Evolutionary conservation across 768 basidiomycete species (phyloP), one percentile per base, ranked within the genome.

Genomic region (Collybia sp.): DNA sequence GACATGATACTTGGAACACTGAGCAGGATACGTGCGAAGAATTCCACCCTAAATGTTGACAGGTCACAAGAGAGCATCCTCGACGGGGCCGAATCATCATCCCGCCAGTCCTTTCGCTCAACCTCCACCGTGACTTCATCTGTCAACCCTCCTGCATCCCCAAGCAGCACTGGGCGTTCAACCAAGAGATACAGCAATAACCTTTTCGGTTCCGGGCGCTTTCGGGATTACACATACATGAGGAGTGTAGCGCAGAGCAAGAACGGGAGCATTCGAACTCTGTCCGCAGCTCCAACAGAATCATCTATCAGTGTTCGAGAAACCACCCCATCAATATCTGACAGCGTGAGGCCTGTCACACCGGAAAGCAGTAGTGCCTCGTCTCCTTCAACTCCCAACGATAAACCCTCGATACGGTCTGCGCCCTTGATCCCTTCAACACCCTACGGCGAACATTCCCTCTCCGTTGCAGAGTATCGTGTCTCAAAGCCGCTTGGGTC

Each of bases 121-220:
- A 55, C 35, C n/a, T 60, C 46, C 51, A 63, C 61, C 58, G 56
- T 65, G 57, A 68, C 54, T 40, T 70, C 72, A 15, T 76, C 79
- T 17, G 74, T 83, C 18, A 63, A 62, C 53, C 25, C 25, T 25
- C 25, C 25, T 8, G 25, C 25, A 25, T 25, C 25, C 8, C 25
- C 25, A 8, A 25, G 25, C 8, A 25, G 25, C 25, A 25, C 25
- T 25, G 47, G 68, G 40, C 72, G 77, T 30, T 77, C 78, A 34
- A 67, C 71, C 46, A 85, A 86, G 65, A 79, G 89, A 39, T 86
- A 87, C 62, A 90, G 88, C 70, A 91, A 91, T 62, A 91, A 91
- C 57, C 70, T 93, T 42, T 92, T 91, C 51, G 83, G 87, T 40
- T 91, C 89, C 13, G 82, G 83, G n/a, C 77, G 82, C 45, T 73